phyloP scores from a whole-genome alignment of 805 yeast genomes.

The Lipomyces sp. region DNA sequence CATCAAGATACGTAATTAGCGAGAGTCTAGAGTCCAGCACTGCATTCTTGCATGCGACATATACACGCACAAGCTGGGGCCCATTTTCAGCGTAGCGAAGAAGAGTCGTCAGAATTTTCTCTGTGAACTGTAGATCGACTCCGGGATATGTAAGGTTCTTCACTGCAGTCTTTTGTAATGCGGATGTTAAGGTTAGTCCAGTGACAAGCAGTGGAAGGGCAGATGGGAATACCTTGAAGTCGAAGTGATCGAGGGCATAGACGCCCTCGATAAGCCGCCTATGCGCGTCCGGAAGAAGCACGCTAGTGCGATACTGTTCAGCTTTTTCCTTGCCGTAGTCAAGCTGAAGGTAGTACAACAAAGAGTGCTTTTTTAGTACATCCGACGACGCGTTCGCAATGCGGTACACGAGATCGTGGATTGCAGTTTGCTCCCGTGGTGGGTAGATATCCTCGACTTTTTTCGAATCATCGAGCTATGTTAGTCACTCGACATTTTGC shows the following conservation, averaged over 20 bases:
- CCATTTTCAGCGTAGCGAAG: constrained; percentile 13
- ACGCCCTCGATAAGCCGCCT: constrained; percentile 18
- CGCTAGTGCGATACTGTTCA: constrained; percentile 4
- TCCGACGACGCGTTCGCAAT: constrained; percentile 12
- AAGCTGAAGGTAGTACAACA: constrained; percentile 18
- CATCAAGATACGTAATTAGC: constrained; percentile 11
- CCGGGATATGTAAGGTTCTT: constrained; percentile 19
- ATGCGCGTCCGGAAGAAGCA: constrained; percentile 14
- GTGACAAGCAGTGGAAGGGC: neutral
- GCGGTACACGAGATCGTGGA: constrained; percentile 12
- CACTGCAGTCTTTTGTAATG: constrained; percentile 10
- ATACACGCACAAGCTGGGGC: constrained; percentile 11
- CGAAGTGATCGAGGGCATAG: constrained; percentile 20
- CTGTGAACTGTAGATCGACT: constrained; percentile 19
- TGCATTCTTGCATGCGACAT: constrained; percentile 10
- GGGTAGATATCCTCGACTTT: constrained; percentile 19
- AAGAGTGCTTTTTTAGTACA: constrained; percentile 19
- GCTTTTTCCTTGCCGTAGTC: constrained; percentile 11
- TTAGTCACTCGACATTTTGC: no score
- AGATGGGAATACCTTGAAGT: constrained; percentile 9
- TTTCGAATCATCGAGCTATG: neutral
- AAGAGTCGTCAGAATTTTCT: constrained; percentile 14
- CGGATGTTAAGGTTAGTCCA: neutral
- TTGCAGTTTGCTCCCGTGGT: constrained; percentile 6
- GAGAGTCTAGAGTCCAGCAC: constrained; percentile 6